These are phyloP conservation scores for Ceratocystis albifundus DNA, from an alignment of 2,329 filamentous ascomycete genomes.

Conservation along the genomic window DNA sequence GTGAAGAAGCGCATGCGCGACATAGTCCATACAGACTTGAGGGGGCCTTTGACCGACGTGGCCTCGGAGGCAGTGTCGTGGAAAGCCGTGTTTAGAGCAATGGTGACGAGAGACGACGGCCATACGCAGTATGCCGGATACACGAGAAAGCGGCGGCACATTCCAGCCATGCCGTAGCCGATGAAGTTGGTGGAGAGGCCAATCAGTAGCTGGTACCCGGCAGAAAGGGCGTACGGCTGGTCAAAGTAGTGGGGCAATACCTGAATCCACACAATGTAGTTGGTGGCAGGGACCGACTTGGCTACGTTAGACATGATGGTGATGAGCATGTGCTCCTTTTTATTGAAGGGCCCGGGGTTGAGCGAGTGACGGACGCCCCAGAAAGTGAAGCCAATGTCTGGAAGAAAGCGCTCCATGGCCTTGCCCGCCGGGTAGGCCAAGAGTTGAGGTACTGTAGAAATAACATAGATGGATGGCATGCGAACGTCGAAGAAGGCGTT, in stretches of 20 bases:
- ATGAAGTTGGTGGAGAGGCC: slow-evolving; percentile 43
- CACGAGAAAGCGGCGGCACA: slow-evolving; percentile 40
- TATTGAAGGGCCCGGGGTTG: slow-evolving; percentile 42
- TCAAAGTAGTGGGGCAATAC: slow-evolving; percentile 40
- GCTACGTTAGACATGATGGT: slow-evolving; percentile 45
- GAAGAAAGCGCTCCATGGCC: slow-evolving; percentile 36
- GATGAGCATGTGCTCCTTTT: slow-evolving; percentile 47
- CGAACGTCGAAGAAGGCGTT: slow-evolving; percentile 48
- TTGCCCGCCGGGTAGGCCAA: slow-evolving; percentile 41
- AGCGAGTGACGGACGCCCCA: slow-evolving; percentile 29
- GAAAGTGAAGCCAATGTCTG: slow-evolving; percentile 35
- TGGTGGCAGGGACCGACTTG: slow-evolving; percentile 38
- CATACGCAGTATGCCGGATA: slow-evolving; percentile 43
- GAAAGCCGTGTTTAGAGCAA: slow-evolving; percentile 40
- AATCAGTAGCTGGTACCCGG: slow-evolving; percentile 41
- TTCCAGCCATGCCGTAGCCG: slow-evolving; percentile 44
- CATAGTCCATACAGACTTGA: slow-evolving; percentile 32
- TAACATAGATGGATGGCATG: slow-evolving; percentile 39
- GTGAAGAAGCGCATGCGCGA: slow-evolving; percentile 40
- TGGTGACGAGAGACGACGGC: slow-evolving; percentile 41
- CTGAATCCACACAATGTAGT: slow-evolving; percentile 41
- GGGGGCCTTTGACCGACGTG: slow-evolving; percentile 28
- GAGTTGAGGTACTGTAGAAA: slow-evolving; percentile 44
- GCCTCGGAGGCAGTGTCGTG: slow-evolving; percentile 33
- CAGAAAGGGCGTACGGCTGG: slow-evolving; percentile 38